Base-by-base conservation (phyloP, 352 stramenopile species). In the Globisporangium iwayamae region DNA sequence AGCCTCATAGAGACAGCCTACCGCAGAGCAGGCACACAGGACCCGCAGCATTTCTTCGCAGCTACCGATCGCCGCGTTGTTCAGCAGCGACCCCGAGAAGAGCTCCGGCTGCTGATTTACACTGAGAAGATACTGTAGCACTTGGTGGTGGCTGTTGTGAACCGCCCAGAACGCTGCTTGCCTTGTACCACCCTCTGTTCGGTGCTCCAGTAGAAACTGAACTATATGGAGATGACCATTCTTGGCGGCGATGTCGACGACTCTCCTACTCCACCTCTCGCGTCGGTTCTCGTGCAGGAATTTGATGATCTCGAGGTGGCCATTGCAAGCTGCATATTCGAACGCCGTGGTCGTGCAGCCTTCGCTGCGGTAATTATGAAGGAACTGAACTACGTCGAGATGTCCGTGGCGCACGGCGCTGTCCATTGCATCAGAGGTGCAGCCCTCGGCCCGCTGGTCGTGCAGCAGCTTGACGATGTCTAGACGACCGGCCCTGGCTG, bases 1-100 rank as follows among this genome's bases (percentile, higher is more conserved):
- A 9, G 55, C 55, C 1, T 48, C 55, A 6, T 34, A 60, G 20
- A 60, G 55, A 60, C 55, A 60, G 20, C 55, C 55, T 34, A 39
- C n/a, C 10, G 13, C 22, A 13, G 55, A 51, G 36, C 18, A 48
- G 14, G n/a, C 22, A 38, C 55, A 60, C n/a, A 51, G 11, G 9
- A 60, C 39, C 20, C 7, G 36, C 20, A 51, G 34, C 20, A 25
- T 30, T 45, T 60, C 11, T 22, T 51, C n/a, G n/a, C 20, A 39
- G 20, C 16, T 22, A 1, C 55, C 22, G 1, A 51, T 51, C 18
- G 22, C 55, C 2, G 55, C 55, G 36, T 51, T 38, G 2, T 51
- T 22, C 4, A 60, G 20, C 13, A 62, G 41, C 56, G 52, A 25
- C 4, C 43, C 39, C 4, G 16, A 53, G 25, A 41, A 60, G 36